Percentiles rank a stretch among this genome's conserved stretches.
These are phyloP conservation scores for Komagataella pseudopastoris DNA, from an alignment of 805 yeast genomes.

Conservation along the genomic window DNA sequence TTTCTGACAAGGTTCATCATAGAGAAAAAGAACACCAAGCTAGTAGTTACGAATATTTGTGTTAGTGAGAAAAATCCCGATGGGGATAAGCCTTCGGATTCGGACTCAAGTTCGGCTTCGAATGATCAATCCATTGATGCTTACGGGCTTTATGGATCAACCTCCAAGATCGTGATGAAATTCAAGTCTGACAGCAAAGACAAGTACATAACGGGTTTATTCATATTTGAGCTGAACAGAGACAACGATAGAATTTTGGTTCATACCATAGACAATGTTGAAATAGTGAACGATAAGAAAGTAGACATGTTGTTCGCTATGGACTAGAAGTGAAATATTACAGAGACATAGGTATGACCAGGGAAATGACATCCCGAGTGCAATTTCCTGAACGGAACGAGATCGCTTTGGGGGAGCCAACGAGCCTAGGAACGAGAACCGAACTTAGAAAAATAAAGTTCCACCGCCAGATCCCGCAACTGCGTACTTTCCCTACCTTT, in stretches of 20 bases:
- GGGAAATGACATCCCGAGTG: too few relatives aligned
- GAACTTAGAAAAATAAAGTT: too few relatives aligned
- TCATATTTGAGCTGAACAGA: slow-evolving; percentile 50
- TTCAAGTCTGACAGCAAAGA: slow-evolving; percentile 37
- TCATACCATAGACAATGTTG: slow-evolving; percentile 57
- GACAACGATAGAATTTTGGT: slow-evolving; percentile 41
- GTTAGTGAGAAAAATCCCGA: slow-evolving; percentile 7
- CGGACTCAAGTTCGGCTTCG: background rate
- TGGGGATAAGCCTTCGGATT: background rate
- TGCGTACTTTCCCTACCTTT: background rate
- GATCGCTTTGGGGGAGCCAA: background rate
- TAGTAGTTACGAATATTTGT: slow-evolving; percentile 24
- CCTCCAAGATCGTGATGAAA: slow-evolving; percentile 37
- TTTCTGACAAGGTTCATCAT: slow-evolving; percentile 41
- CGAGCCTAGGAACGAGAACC: background rate
- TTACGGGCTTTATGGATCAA: slow-evolving; percentile 16
- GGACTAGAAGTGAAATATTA: background rate
- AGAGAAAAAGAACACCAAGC: slow-evolving; percentile 37
- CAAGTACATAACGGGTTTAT: slow-evolving; percentile 30
- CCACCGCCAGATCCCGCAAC: too few relatives aligned
- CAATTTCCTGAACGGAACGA: too few relatives aligned
- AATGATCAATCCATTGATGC: background rate
- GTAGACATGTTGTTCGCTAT: background rate
- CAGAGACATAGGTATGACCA: too few relatives aligned
- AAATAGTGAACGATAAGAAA: slow-evolving; percentile 26